These are phyloP conservation scores for Cyberlindnera amylophila DNA, from an alignment of 805 yeast species.

Conservation along the genomic window DNA sequence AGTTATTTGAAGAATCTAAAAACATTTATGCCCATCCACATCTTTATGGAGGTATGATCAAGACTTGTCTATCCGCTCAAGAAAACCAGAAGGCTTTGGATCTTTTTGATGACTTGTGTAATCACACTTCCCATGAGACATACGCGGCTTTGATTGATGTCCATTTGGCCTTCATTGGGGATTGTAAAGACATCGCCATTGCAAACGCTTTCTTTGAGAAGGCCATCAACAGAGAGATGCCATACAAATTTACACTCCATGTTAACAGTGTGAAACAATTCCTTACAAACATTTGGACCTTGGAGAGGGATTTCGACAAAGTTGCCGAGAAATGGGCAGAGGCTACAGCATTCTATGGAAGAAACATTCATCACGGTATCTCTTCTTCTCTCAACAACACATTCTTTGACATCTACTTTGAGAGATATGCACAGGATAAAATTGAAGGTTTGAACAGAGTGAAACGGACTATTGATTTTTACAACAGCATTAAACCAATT, in stretches of 20 bases:
- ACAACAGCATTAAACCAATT: slow-evolving; percentile 52
- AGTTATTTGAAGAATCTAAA: slow-evolving; percentile 46
- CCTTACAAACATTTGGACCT: slow-evolving; percentile 55
- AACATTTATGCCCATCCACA: slow-evolving; percentile 36
- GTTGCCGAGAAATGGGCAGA: slow-evolving; percentile 61
- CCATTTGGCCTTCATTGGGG: slow-evolving; percentile 75
- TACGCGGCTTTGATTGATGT: slow-evolving; percentile 62
- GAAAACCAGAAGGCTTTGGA: slow-evolving; percentile 64
- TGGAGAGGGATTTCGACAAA: slow-evolving; percentile 52
- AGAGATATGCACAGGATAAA: slow-evolving; percentile 44
- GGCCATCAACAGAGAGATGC: slow-evolving; percentile 66
- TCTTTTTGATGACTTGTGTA: slow-evolving; percentile 57
- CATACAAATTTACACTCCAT: slow-evolving; percentile 66
- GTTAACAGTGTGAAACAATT: slow-evolving; percentile 69
- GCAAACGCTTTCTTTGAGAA: slow-evolving; percentile 73
- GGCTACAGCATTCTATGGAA: slow-evolving; percentile 55
- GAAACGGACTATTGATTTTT: slow-evolving; percentile 50
- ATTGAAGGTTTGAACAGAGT: slow-evolving; percentile 55
- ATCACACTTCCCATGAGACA: slow-evolving; percentile 39
- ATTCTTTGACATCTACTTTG: slow-evolving; percentile 66
- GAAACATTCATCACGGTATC: slow-evolving; percentile 59
- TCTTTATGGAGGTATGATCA: slow-evolving; percentile 67
- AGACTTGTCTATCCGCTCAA: slow-evolving; percentile 63
- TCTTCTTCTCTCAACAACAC: slow-evolving; percentile 69
- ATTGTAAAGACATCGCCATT: slow-evolving; percentile 64